Evolutionary conservation across 2,329 filamentous ascomycete genomes (phyloP), one percentile per base, ranked within the genome.

Genomic region (Aspergillus flavus): DNA sequence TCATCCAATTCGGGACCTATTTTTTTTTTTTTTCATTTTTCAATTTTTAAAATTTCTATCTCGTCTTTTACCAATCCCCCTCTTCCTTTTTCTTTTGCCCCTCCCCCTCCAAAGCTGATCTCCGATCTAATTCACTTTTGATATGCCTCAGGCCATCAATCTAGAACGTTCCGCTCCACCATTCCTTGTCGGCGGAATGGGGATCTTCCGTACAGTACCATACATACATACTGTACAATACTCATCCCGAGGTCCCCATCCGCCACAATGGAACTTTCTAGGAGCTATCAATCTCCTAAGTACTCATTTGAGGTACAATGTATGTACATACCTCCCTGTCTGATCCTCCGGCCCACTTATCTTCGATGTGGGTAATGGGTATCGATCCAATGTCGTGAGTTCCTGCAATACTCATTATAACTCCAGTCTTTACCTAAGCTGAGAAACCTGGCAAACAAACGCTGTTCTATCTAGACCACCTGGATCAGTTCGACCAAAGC

Each of bases 121-220:
- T n/a, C 39, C 19, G 39, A 41, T 41, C 39, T 9, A n/a, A 7
- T 41, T n/a, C 16, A 41, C 43, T 57, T 32, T 36, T n/a, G 4
- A 21, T 28, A 11, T 57, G 34, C 50, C 66, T 71, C 52, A 70
- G 67, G 67, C 69, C 16, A 5, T 30, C n/a, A 62, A 69, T 73
- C 73, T 75, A 74, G 74, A 75, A 76, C 66, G 67, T 75, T 76
- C 74, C 69, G 70, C 71, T 71, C 68, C 68, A 68, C 66, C 61
- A 53, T 21, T 26, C 26, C 21, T 32, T 28, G 39, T 41, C 7
- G 53, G 59, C 58, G 63, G 65, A 59, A 28, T 46, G 43, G 10
- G n/a, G 19, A 46, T 46, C 23, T 21, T 46, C 10, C 11, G 21
- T 23, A 43, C 6, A 41, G n/a, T 46, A 23, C 21, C 21, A 23